Percentiles rank a stretch among this genome's conserved stretches.
Evolutionary conservation across 768 basidiomycete species (phyloP).

Genomic region (Leccinum olivaceopallidum): DNA sequence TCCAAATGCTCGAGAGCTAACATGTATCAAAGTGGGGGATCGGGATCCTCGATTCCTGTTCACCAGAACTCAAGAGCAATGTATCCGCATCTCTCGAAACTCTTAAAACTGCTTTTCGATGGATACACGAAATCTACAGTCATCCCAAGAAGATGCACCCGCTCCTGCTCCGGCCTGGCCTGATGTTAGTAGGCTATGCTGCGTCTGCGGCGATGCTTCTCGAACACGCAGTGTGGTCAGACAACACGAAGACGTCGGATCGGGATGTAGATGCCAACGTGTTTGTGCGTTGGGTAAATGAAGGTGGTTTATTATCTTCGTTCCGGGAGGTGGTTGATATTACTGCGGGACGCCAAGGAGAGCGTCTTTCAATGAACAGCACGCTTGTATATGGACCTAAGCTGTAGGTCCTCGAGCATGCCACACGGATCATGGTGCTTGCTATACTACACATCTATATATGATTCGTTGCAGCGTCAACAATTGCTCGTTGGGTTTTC

Average conservation of each 20-base stretch:
- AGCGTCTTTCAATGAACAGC: slow-evolving; percentile 18
- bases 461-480: neutral
- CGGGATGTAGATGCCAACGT: slow-evolving; percentile 49
- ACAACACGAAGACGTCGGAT: slow-evolving; percentile 29
- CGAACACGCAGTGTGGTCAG: slow-evolving; percentile 69
- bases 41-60: slow-evolving; percentile 42
- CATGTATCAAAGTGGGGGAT: slow-evolving; percentile 50
- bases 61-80: slow-evolving; percentile 31
- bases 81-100: slow-evolving; percentile 33
- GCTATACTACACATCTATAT: neutral
- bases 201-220: slow-evolving; percentile 58
- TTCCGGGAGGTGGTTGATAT: slow-evolving; percentile 25
- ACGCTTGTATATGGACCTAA: slow-evolving; percentile 21
- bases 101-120: slow-evolving; percentile 41
- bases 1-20: slow-evolving; percentile 1
- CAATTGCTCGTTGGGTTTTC: neutral
- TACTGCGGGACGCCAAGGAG: neutral
- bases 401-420: slow-evolving; percentile 11
- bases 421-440: neutral
- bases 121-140: slow-evolving; percentile 42
- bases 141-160: slow-evolving; percentile 38
- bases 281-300: slow-evolving; percentile 52
- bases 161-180: slow-evolving; percentile 54
- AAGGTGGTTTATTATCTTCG: slow-evolving; percentile 35
- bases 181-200: slow-evolving; percentile 57